phyloP scores from a whole-genome alignment of 164 flowering plant species.

The Stephania cephalantha region DNA sequence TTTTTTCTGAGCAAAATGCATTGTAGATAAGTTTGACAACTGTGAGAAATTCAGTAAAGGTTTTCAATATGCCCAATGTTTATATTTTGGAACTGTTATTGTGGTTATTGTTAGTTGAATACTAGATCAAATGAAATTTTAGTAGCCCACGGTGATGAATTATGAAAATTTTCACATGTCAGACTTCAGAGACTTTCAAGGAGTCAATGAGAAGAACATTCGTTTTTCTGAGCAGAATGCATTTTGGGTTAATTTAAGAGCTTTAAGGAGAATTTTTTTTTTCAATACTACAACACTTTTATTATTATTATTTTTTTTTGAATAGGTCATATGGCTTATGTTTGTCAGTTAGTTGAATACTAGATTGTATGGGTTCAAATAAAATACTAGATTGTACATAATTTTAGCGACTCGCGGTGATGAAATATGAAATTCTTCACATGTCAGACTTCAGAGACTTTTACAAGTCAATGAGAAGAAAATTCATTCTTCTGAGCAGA shows the following conservation, averaged over 20 bases:
- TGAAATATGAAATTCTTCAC: conserved; percentile 1
- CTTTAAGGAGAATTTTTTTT: neutral
- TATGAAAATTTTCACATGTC: neutral
- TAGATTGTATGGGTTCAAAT: too few relatives aligned
- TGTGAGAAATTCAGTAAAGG: too few relatives aligned
- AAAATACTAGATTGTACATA: too few relatives aligned
- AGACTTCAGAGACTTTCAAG: neutral
- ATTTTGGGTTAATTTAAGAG: too few relatives aligned
- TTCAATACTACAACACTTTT: too few relatives aligned
- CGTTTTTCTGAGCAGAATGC: neutral
- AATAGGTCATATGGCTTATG: too few relatives aligned
- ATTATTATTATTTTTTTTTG: neutral
- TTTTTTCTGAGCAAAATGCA: neutral
- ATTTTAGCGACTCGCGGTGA: neutral
- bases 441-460: neutral
- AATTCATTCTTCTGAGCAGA: conserved; percentile 8
- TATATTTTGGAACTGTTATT: too few relatives aligned
- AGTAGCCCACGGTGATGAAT: neutral
- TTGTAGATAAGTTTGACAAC: neutral
- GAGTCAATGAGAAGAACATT: neutral
- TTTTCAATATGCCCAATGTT: too few relatives aligned
- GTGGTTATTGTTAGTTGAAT: too few relatives aligned
- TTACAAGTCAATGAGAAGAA: conserved; percentile 3
- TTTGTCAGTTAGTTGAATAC: too few relatives aligned
- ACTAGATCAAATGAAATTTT: neutral